These are phyloP conservation scores for Taiozyma sp. DNA, from an alignment of 1,139 yeast genomes.

Conservation along the genomic window DNA sequence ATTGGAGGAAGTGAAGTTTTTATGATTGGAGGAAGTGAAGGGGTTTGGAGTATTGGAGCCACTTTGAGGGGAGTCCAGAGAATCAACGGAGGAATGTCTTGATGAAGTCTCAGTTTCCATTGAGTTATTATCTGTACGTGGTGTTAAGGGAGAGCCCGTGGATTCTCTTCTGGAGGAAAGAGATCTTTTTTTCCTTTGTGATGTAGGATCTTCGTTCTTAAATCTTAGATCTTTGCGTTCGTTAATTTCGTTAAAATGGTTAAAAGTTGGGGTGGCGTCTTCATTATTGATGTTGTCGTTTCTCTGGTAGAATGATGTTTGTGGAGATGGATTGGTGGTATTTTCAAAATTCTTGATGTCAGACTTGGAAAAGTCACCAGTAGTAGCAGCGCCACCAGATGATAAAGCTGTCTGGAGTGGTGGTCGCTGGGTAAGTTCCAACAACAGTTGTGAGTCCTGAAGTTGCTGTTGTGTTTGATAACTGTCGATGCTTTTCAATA, in stretches of 20 bases:
- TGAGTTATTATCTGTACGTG: not conserved
- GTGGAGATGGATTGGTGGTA: not conserved
- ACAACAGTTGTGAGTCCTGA: constrained; percentile 21
- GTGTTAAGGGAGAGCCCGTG: not conserved
- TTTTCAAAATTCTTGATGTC: not conserved
- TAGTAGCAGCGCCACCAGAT: not conserved
- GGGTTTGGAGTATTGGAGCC: constrained; percentile 6
- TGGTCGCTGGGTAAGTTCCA: constrained; percentile 17
- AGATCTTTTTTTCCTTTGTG: not conserved
- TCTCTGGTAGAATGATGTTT: not conserved
- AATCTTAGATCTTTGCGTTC: constrained; percentile 1
- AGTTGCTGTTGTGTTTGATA: constrained; percentile 23
- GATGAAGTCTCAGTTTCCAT: not conserved
- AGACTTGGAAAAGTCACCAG: not conserved
- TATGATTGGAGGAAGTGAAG: constrained; percentile 13
- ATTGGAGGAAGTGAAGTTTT: constrained; percentile 8
- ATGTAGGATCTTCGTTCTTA: constrained; percentile 6
- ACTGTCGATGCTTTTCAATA: constrained; percentile 20
- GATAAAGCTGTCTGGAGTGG: not conserved
- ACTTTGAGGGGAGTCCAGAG: constrained; percentile 4
- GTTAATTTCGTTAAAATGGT: not conserved
- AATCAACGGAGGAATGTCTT: constrained; percentile 11
- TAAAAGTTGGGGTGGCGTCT: not conserved
- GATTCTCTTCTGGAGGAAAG: not conserved
- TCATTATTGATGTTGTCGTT: not conserved